A percentile compares a stretch with the other conserved stretches of the same genome.
Evolutionary conservation across 345 rosid species (phyloP).

Genomic region (Orychophragmus violaceus): DNA sequence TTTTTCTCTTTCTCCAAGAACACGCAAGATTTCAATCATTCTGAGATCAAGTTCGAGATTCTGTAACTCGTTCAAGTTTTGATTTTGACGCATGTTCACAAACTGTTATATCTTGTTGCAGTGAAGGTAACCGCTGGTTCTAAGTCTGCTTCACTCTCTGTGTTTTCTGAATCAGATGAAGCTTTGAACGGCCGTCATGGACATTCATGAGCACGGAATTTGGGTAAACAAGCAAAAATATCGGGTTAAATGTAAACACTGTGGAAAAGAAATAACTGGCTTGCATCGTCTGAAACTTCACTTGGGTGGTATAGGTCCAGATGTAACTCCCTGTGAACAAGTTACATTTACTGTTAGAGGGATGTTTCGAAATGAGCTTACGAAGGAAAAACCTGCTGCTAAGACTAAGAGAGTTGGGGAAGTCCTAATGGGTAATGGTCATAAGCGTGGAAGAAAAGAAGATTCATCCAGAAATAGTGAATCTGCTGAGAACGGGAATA

Average conservation of each 20-base stretch:
- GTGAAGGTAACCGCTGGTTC: neutral
- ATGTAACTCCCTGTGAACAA: constrained; percentile 35
- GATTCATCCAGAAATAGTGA: neutral
- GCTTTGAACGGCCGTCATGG: constrained; percentile 1
- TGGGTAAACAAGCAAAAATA: constrained; percentile 19
- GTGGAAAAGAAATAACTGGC: constrained; percentile 37
- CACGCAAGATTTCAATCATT: neutral
- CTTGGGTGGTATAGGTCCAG: constrained; percentile 43
- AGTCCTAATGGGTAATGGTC: neutral
- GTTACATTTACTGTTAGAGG: constrained; percentile 36
- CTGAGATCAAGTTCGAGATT: neutral
- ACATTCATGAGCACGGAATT: constrained; percentile 34
- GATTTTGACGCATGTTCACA: neutral
- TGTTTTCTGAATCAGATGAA: neutral
- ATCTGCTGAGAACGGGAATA: neutral
- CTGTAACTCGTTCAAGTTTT: neutral
- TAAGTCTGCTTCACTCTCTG: neutral
- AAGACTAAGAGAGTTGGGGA: neutral
- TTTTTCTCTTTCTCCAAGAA: constrained; percentile 5
- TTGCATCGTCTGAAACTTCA: constrained; percentile 39
- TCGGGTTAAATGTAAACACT: constrained; percentile 48
- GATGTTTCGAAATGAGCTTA: constrained; percentile 10
- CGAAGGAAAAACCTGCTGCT: neutral
- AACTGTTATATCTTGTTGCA: neutral
- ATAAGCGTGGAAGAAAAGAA: constrained; percentile 11